Evolutionary conservation across 331 rosid genomes (phyloP), one percentile per base, ranked within the genome.

Genomic region (Malus hybrid): DNA sequence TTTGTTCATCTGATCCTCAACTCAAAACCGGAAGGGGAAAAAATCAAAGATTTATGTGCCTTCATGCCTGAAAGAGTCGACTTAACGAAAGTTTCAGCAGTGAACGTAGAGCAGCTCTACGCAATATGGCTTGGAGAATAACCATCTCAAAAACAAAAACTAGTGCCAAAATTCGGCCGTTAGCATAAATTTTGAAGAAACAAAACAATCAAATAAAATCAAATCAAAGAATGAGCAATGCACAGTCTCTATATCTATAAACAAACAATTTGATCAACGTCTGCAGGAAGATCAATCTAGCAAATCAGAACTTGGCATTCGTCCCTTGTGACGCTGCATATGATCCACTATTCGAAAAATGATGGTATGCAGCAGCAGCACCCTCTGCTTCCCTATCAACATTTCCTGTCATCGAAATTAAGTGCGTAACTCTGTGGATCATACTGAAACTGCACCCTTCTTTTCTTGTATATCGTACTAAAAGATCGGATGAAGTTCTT

Each of bases 371-470:
- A 32, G 11, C 57, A 4, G 26, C 63, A 50, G 10, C 62, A 5
- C n/a, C 56, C 42, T 22, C 74, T 6, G 1, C 79, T 30, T 72
- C 77, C 29, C 65, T 61, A 18, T 69, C 63, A 20, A 74, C 29
- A 12, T 86, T 28, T 6, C 89, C 85, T n/a, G 10, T 86, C 81
- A 16, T 82, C 89, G 56, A 86, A 90, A 79, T 88, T 86, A n/a
- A 88, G 89, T 2, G 82, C 86, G 24, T 90, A 90, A 53, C 83
- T 90, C 50, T 63, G 66, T 0, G 84, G 84, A 72, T 90, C 91
- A 48, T 86, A 86, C 53, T 74, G 81, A 63, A 72, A 80, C n/a
- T 82, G 82, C 58, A 63, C 30, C 79, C 20, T 75, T 34, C 39
- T 82, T 50, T 76, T 79, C 80, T 81, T 87, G 42, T 36, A 70